A percentile compares a stretch with the other conserved stretches of the same genome.
phyloP scores from a whole-genome alignment of 2,329 filamentous ascomycete species.

The Trichoderma endophyticum region DNA sequence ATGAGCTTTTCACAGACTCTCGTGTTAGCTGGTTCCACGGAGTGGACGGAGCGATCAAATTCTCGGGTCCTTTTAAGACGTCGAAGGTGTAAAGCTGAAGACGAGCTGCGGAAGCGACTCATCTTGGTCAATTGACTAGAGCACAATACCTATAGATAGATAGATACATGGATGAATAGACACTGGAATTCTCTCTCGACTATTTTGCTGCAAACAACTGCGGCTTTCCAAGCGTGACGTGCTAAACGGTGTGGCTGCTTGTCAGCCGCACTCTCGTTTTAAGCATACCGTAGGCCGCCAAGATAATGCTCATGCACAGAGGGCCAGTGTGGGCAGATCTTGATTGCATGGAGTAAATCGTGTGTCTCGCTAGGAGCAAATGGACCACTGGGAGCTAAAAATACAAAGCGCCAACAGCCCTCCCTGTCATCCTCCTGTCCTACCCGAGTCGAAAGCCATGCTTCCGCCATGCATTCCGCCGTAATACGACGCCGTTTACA shows the following conservation, averaged over 20 bases:
- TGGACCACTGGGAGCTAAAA: background rate
- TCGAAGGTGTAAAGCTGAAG: background rate
- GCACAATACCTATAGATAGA: background rate
- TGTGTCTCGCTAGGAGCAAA: background rate
- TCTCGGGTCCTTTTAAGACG: background rate
- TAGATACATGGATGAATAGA: background rate
- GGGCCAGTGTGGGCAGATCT: background rate
- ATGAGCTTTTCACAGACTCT: background rate
- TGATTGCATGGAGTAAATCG: background rate
- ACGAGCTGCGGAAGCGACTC: background rate
- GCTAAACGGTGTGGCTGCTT: background rate
- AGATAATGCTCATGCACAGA: background rate
- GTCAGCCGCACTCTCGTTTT: background rate
- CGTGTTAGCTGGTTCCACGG: conserved; percentile 12
- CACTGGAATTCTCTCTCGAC: background rate
- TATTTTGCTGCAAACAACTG: background rate
- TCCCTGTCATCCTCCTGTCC: background rate
- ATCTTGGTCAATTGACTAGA: background rate
- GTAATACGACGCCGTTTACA: background rate
- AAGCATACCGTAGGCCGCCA: background rate
- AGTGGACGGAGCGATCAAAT: background rate
- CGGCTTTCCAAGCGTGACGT: background rate
- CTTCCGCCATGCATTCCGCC: background rate
- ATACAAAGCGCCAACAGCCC: background rate
- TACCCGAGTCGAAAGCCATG: background rate